Percentiles rank a stretch among this genome's conserved stretches.
Conservation (phyloP, 2,329 filamentous ascomycete species). For the Colletotrichum zoysiae region DNA sequence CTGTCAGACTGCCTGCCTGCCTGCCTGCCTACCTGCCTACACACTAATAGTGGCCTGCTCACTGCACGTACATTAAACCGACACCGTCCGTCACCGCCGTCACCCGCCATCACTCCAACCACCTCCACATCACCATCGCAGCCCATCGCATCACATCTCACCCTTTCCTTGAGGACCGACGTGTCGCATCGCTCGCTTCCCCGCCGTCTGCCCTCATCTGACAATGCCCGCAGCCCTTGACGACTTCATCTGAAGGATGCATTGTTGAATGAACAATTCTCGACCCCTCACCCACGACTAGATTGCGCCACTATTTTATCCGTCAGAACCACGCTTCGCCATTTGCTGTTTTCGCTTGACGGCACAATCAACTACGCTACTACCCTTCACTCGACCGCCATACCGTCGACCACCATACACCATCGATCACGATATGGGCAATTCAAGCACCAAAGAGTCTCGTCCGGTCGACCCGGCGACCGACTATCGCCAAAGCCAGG, state of each 20-base stretch:
- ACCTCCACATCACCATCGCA: not conserved
- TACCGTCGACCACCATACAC: not conserved
- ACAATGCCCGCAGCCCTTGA: conserved; percentile 28
- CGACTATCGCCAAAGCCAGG: conserved; percentile 35
- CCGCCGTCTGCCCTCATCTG: not conserved
- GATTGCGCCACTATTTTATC: not conserved
- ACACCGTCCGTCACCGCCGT: conserved; percentile 14
- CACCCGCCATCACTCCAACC: not conserved
- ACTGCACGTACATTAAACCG: not conserved
- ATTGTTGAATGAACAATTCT: conserved; percentile 34
- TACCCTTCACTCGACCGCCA: not conserved
- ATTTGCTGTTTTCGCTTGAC: not conserved
- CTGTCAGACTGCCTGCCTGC: conserved; percentile 13
- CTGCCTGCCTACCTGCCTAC: too few species aligned
- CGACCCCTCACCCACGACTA: conserved; percentile 11
- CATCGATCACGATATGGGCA: conserved; percentile 51
- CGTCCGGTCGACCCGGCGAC: conserved; percentile 45
- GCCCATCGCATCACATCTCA: not conserved
- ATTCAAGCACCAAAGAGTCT: conserved; percentile 56
- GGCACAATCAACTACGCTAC: conserved; percentile 3
- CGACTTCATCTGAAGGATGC: conserved; percentile 36
- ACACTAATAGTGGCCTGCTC: too few species aligned
- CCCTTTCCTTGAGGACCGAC: not conserved
- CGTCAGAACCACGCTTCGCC: conserved; percentile 9
- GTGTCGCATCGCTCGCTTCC: not conserved